Conservation (phyloP, 345 rosid species). For the Cardamine occulta region DNA sequence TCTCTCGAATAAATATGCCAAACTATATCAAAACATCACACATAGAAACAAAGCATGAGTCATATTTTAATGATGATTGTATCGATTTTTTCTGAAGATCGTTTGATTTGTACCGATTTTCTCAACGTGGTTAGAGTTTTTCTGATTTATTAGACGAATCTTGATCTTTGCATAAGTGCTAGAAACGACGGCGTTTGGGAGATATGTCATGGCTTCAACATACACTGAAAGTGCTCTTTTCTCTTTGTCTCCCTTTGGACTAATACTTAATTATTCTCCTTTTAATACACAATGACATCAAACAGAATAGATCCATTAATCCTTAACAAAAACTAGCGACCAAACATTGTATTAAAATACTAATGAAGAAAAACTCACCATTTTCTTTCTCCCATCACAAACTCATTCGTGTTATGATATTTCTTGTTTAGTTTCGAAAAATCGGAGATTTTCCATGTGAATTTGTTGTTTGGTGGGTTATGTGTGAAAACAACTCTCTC, state of each 20-base stretch:
- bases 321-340: neutral
- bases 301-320: neutral
- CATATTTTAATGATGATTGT: neutral
- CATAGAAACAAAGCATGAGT: neutral
- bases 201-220: constrained; percentile 2
- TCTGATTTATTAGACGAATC: neutral
- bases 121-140: constrained; percentile 1
- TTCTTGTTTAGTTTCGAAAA: constrained; percentile 1
- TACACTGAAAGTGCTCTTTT: neutral
- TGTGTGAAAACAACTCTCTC: constrained; percentile 21
- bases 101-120: neutral
- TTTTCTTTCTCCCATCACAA: constrained; percentile 6
- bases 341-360: neutral
- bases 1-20: neutral
- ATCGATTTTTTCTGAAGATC: neutral
- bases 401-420: constrained; percentile 16
- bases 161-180: constrained; percentile 7
- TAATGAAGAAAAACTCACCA: neutral
- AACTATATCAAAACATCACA: neutral
- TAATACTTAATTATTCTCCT: constrained; percentile 7
- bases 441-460: neutral
- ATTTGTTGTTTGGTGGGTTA: constrained; percentile 13
- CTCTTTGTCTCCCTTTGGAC: neutral
- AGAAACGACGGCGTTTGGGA: neutral
- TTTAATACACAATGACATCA: neutral